Percentiles rank a stretch among this genome's conserved stretches.
phyloP scores from a whole-genome alignment of 208 protist genomes.

The Paratrypanosoma confusum region DNA sequence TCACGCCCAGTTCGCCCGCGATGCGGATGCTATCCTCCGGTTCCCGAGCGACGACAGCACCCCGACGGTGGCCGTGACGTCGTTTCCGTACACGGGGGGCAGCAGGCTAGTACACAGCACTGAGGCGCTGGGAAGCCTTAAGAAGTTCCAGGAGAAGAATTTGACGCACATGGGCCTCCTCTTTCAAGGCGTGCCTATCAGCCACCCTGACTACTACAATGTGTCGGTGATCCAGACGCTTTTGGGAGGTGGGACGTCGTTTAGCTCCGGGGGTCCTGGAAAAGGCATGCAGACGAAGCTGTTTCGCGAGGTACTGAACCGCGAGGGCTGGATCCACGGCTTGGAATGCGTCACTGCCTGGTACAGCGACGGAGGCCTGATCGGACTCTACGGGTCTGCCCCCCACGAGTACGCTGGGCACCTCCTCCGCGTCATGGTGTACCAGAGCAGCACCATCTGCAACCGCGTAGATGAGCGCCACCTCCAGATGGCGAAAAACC shows the following conservation, averaged over 20 bases:
- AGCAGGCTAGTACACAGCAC: slow-evolving; percentile 62
- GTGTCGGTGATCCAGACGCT: slow-evolving; percentile 80
- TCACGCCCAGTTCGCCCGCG: slow-evolving; percentile 49
- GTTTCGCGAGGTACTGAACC: slow-evolving; percentile 81
- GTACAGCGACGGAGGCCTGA: slow-evolving; percentile 81
- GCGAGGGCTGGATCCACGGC: slow-evolving; percentile 58
- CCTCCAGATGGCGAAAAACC: slow-evolving; percentile 84
- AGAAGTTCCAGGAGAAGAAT: slow-evolving; percentile 88
- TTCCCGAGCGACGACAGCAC: slow-evolving; percentile 22
- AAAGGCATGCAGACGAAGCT: slow-evolving; percentile 90
- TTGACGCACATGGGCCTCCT: slow-evolving; percentile 80
- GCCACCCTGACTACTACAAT: slow-evolving; percentile 80
- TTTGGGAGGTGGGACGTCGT: slow-evolving; percentile 82
- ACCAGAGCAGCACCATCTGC: slow-evolving; percentile 67
- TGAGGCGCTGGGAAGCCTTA: slow-evolving; percentile 77
- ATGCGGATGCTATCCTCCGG: slow-evolving; percentile 43
- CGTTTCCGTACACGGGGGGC: slow-evolving; percentile 63
- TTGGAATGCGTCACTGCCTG: slow-evolving; percentile 86
- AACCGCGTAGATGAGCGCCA: slow-evolving; percentile 59
- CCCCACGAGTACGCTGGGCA: slow-evolving; percentile 59
- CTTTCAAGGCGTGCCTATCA: slow-evolving; percentile 74
- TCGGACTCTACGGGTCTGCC: slow-evolving; percentile 82
- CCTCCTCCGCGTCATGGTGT: slow-evolving; percentile 65
- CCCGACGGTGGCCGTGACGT: neutral
- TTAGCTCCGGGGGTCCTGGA: slow-evolving; percentile 86